Base-by-base conservation (phyloP, 345 rosid genomes). In the Syzygium oleosum region DNA sequence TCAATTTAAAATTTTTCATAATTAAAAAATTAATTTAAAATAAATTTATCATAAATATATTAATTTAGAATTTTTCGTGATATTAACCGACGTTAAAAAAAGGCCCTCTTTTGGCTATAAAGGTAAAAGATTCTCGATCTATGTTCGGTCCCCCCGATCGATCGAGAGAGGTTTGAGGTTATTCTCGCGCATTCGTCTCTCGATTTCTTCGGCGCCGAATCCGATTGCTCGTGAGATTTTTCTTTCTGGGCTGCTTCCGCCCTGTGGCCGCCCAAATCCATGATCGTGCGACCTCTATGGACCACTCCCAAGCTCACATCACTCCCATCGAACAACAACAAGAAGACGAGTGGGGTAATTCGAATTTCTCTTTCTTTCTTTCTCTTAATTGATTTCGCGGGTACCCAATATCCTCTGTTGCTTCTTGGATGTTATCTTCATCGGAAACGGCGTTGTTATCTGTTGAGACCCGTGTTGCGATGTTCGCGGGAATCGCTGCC, bases 281-380 rank as follows among this genome's bases (percentile, higher is more conserved):
- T 94, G 94, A 93, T 95, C 97, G 34, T 91, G 93, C 86, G 92
- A 91, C 93, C 86, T 92, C 86, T 87, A 96, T 96, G 99, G 98
- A 97, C 89, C 90, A 93, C 88, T 91, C 94, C 90, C 92, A 94
- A 53, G 88, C 87, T 59, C 93, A 86, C 91, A 88, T 92, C 88
- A 87, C 91, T 90, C 91, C 94, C 11, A 51, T 88, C 85, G 80
- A 73, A 73, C 94, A 25, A 59, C 65, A 91, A 83, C 94, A 94
- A 90, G 97, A 96, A 87, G 98, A 97, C 87, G 97, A 92, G 90
- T 96, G 99, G 99, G 98, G 98, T 97, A 91, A 88, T 88, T 38
- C 79, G 3, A 68, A 52, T 14, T 54, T 58, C 87, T n/a, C 29
- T 58, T 6, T 58, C 65, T 25, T 12, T 86, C 38, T 41, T 77